Base-by-base conservation (phyloP, 2,329 filamentous ascomycete species). In the Exophiala phaeomuriformis region DNA sequence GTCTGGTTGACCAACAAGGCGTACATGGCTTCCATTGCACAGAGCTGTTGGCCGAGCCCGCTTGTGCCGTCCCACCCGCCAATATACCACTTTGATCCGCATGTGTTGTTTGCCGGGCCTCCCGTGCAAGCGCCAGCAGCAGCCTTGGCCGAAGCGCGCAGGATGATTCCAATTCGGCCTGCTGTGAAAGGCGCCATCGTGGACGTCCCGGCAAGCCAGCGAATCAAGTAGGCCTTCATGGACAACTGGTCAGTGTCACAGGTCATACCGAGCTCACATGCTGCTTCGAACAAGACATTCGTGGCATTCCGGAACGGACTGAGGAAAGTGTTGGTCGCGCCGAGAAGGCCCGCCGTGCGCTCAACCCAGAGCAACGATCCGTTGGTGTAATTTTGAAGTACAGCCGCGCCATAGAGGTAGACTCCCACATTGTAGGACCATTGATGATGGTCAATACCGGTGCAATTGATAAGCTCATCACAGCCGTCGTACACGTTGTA, bases 201-300 rank as follows among this genome's bases (percentile, higher is more conserved):
- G 1, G 80, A 77, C 1, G 79, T 75, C 12, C 77, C 74, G 2
- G 79, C 75, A 58, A 88, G 71, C 81, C 83, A 86, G 40, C 82
- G 79, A 62, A 81, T 76, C 8, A 87, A 72, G 52, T 84, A 83
- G 42, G 84, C 84, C 68, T 88, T 88, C 78, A 85, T 89, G 1
- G 80, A 80, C 50, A 80, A 68, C 75, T 89, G 86, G 63, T 91
- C 88, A 42, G 77, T 74, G 51, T 84, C 83, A 72, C 88, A 91
- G 12, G 71, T 76, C 28, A 68, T 66, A 3, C 66, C 69, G 3
- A 75, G 70, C 61, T 89, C 85, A 70, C 87, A 91, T 7, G 80
- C 74, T 1, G 79, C 69, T 67, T 91, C 87, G 56, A 74, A 81
- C 59, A 86, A 80, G 58, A 85, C 74, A 45, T 76, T 75, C 5